Base-by-base conservation (phyloP, 805 yeast genomes). In the Kregervanrija delftensis region DNA sequence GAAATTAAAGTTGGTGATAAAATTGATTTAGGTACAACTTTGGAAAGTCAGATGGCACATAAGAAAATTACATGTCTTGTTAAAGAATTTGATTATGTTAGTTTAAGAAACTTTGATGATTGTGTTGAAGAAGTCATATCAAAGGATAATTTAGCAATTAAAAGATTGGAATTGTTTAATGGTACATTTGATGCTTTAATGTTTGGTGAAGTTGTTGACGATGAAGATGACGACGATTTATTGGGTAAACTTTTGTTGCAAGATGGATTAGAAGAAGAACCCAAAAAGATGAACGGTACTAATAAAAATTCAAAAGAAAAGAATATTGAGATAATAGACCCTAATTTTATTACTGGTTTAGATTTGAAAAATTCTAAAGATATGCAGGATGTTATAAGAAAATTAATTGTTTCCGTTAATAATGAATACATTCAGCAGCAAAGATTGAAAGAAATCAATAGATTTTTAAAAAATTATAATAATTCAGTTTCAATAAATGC, bases 21-120 rank as follows among this genome's bases (percentile, higher is more conserved):
- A n/a, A 73, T 93, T n/a, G 95, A 91, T 56, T 68, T 93, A 44
- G 99, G 99, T 1, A 88, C 95, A 42, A 95, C 95, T 57, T 86
- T 93, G 44, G 85, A 81, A 56, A 65, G 67, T 37, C 76, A 72
- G 46, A 63, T 80, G 51, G 77, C 81, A 37, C 98, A 93, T 64
- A 79, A 88, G 56, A 89, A 87, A 59, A 93, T 93, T 43, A 79
- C 90, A 45, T 93, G 96, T 31, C 70, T 73, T 42, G 84, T 93
- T 12, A 95, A 86, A 40, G 82, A 82, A 47, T 77, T 90, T 44
- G 73, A 79, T 41, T 73, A 83, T 34, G 67, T 80, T 53, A 69
- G 75, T 37, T 66, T 76, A 32, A 48, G 50, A 4, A 60, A 57
- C 31, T 60, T 62, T 45, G 52, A 59, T 41, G 36, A 44, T 11